These are phyloP conservation scores for Neoboletus brunneissimus DNA, from an alignment of 768 basidiomycete genomes.

Conservation along the genomic window DNA sequence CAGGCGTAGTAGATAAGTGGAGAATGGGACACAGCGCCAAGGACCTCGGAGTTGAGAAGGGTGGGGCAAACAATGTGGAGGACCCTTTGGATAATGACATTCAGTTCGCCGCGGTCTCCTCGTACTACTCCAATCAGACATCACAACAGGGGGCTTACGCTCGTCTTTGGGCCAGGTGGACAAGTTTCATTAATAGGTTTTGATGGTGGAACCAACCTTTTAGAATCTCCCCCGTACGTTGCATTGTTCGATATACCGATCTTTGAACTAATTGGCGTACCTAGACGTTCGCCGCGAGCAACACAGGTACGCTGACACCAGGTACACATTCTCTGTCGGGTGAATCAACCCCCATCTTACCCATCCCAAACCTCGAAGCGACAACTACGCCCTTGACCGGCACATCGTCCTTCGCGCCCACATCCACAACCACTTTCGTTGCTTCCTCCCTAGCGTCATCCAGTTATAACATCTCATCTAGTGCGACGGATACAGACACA, in stretches of 20 bases:
- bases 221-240: conserved; percentile 5
- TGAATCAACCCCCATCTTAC: conserved; percentile 1
- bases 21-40: too few relatives aligned
- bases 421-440: not conserved
- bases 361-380: conserved; percentile 19
- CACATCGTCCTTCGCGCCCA: not conserved
- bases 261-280: not conserved
- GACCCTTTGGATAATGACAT: conserved; percentile 26
- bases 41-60: too few relatives aligned
- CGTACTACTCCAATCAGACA: conserved; percentile 12
- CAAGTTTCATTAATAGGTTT: conserved; percentile 28
- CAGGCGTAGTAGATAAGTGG: too few relatives aligned
- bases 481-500: conserved; percentile 18
- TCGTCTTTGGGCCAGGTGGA: conserved; percentile 27
- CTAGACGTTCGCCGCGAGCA: conserved; percentile 10
- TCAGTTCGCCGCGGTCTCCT: conserved; percentile 9
- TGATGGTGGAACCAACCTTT: conserved; percentile 3
- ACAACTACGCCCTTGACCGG: conserved; percentile 11
- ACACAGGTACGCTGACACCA: not conserved
- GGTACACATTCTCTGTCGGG: conserved; percentile 1
- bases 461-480: conserved; percentile 1
- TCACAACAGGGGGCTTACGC: conserved; percentile 21
- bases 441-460: conserved; percentile 6
- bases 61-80: too few relatives aligned
- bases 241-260: not conserved